phyloP scores from a whole-genome alignment of 306 rosid species.

The Medicago truncatula region DNA sequence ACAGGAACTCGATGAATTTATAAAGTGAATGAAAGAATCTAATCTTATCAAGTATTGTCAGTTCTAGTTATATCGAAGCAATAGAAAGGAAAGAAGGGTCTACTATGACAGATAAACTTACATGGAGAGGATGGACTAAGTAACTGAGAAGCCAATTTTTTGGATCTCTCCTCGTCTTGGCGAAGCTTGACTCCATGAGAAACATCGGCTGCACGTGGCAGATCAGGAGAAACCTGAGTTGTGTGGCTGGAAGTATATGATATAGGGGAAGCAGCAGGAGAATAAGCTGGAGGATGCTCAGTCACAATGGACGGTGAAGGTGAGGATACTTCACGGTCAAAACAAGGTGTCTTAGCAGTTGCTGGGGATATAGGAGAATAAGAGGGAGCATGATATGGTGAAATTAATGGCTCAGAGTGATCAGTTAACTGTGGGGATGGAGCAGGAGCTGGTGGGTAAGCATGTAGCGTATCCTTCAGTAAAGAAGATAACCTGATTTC shows the following conservation, averaged over 20 bases:
- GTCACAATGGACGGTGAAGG: conserved; percentile 59
- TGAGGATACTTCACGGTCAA: conserved; percentile 49
- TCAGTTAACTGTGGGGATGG: conserved; percentile 60
- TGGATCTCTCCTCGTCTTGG: conserved; percentile 47
- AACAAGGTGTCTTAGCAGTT: conserved; percentile 44
- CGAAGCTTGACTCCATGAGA: conserved; percentile 47
- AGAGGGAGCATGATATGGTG: conserved; percentile 54
- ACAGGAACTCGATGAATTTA: conserved; percentile 6
- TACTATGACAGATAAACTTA: conserved; percentile 50
- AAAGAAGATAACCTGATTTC: conserved; percentile 71
- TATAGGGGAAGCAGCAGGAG: conserved; percentile 56
- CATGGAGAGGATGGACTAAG: conserved; percentile 59
- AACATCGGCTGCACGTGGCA: conserved; percentile 47
- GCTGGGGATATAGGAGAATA: conserved; percentile 51
- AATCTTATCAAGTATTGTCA: conserved; percentile 3
- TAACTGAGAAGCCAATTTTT: conserved; percentile 46
- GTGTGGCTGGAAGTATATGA: conserved; percentile 47
- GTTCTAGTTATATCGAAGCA: conserved; percentile 30
- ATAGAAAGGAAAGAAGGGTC: conserved; percentile 24
- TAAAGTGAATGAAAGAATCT: conserved; percentile 5
- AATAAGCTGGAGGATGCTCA: conserved; percentile 42
- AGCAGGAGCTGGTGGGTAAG: conserved; percentile 71
- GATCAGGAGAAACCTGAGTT: conserved; percentile 49
- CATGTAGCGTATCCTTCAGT: conserved; percentile 54
- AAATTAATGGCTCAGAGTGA: conserved; percentile 45